Percentiles rank a stretch among this genome's conserved stretches.
Conservation (phyloP, 805 yeast species). For the Candida maris region DNA sequence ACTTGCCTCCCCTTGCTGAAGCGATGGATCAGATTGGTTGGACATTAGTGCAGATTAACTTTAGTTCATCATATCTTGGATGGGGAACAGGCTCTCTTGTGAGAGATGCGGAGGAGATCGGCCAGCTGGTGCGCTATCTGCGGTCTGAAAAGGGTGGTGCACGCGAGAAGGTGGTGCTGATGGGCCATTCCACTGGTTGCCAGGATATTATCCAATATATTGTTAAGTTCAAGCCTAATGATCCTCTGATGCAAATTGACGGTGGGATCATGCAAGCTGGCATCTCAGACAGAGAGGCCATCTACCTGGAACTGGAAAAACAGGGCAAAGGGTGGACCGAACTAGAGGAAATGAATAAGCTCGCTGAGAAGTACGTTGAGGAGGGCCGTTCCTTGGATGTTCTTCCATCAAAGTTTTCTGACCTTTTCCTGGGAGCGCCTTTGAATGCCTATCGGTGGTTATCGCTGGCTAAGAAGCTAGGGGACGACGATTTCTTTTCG, state of each 20-base stretch:
- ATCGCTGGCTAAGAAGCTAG: constrained; percentile 52
- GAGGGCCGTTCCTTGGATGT: constrained; percentile 45
- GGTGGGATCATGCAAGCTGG: constrained; percentile 74
- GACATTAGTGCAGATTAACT: constrained; percentile 55
- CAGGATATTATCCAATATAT: constrained; percentile 70
- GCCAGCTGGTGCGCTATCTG: constrained; percentile 52
- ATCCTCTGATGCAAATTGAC: constrained; percentile 31
- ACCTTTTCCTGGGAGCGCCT: constrained; percentile 51
- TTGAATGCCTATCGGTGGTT: constrained; percentile 69
- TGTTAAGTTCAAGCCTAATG: constrained; percentile 5
- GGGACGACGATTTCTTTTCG: constrained; percentile 76
- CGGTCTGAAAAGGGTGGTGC: constrained; percentile 41
- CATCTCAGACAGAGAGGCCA: constrained; percentile 60
- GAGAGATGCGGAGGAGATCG: constrained; percentile 58
- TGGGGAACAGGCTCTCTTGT: constrained; percentile 69
- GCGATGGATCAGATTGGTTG: constrained; percentile 44
- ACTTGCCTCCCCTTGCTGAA: constrained; percentile 46
- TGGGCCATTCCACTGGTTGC: constrained; percentile 87
- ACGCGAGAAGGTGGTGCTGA: constrained; percentile 50
- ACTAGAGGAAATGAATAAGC: constrained; percentile 16
- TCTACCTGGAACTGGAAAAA: constrained; percentile 3
- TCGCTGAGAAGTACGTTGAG: constrained; percentile 38
- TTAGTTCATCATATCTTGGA: constrained; percentile 59
- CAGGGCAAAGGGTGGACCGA: constrained; percentile 14
- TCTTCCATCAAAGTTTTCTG: constrained; percentile 48